Base-by-base conservation (phyloP, 73 alveolate genomes). In the Blepharisma stoltei region DNA sequence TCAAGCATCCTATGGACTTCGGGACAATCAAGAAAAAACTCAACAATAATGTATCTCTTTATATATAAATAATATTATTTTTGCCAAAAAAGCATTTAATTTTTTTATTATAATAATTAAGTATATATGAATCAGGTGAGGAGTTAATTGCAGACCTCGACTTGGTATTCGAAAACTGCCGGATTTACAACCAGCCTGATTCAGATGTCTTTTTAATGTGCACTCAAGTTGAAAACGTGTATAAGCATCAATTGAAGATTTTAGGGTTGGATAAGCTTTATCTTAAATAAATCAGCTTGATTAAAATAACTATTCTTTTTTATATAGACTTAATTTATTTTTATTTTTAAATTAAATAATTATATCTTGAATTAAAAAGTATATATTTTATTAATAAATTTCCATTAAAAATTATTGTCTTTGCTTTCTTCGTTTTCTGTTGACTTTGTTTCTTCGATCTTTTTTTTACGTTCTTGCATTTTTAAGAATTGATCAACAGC, bases 1-100 rank as follows among this genome's bases (percentile, higher is more conserved):
- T 95, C n/a, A 93, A 88, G 68, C 83, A 88, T 54, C 99, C 99
- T 5, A 95, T 95, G 98, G 99, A 95, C 78, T 89, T 95, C 52
- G 95, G 97, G 25, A 86, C 97, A 7, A 89, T 95, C 54, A 95
- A 94, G 88, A 80, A 71, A 75, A 89, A 90, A 84, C 86, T 92
- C 70, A 73, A 50, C 67, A 81, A 76, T 75, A 82, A 76, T 27
- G 18, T 78, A n/a, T n/a, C n/a, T n/a, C n/a, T n/a, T n/a, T n/a
- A n/a, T n/a, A n/a, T n/a, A n/a, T n/a, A n/a, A n/a, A n/a, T n/a
- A n/a, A n/a, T n/a, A n/a, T n/a, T n/a, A n/a, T n/a, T n/a, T n/a
- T n/a, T n/a, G n/a, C n/a, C n/a, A n/a, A n/a, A n/a, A n/a, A n/a
- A n/a, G n/a, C n/a, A n/a, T n/a, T n/a, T n/a, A n/a, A n/a, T n/a